phyloP scores from a whole-genome alignment of 1,284 basidiomycete species.

The Heterobasidion parviporum region DNA sequence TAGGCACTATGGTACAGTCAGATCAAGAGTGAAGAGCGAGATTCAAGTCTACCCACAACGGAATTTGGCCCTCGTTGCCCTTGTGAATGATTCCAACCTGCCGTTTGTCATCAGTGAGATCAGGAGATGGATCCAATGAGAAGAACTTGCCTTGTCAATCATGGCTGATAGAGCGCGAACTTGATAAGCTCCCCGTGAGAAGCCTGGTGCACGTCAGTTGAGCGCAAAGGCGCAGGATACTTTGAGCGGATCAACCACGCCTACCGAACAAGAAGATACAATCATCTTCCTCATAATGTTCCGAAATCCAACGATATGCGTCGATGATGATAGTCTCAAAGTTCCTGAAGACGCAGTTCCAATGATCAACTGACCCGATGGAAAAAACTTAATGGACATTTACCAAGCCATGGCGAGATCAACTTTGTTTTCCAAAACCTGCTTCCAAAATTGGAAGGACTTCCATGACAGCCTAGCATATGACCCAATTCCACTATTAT shows the following conservation, averaged over 20 bases:
- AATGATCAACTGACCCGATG: background rate
- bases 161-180: constrained; percentile 32
- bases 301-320: constrained; percentile 33
- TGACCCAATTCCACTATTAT: constrained; percentile 28
- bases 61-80: constrained; percentile 28
- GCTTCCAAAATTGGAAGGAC: constrained; percentile 13
- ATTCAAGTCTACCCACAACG: constrained; percentile 19
- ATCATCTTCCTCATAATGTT: constrained; percentile 28
- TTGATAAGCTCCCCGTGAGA: constrained; percentile 39
- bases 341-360: constrained; percentile 7
- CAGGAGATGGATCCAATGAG: background rate
- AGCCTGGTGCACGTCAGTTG: constrained; percentile 22
- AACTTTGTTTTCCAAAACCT: constrained; percentile 11
- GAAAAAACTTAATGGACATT: background rate
- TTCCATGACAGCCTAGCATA: constrained; percentile 19
- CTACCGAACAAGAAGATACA: constrained; percentile 36
- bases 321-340: constrained; percentile 21
- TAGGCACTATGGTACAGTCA: constrained; percentile 28
- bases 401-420: constrained; percentile 23
- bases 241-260: too few relatives aligned
- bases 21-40: background rate
- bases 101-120: background rate
- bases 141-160: constrained; percentile 25
- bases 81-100: constrained; percentile 25
- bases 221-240: background rate